Base-by-base conservation (phyloP, 106 monocot species). In the Allium sativum region DNA sequence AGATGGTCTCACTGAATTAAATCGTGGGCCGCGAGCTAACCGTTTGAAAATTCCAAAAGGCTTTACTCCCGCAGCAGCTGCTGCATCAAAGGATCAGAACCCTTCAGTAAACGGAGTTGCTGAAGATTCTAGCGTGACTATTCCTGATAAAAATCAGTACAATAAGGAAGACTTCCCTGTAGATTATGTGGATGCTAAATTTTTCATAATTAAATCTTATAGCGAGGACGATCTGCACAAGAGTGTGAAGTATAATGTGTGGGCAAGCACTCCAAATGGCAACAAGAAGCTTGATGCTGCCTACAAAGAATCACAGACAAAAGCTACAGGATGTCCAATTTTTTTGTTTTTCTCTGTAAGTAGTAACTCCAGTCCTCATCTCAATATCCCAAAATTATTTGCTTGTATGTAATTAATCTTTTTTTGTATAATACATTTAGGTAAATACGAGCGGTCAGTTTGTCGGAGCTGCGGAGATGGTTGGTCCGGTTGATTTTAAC, bases 401-500 rank as follows among this genome's bases (percentile, higher is more conserved):
- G 6, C 19, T 12, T 58, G 4, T 52, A 18, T 42, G 50, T 7
- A 10, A 13, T 31, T 51, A 19, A 50, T 13, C 18, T 1, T 45
- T 18, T 59, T 14, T 43, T 31, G 31, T 31, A 31, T 31, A 5
- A 46, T 42, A 13, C 50, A 46, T 2, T 15, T 68, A 93, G 92
- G 92, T 87, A 10, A 93, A 93, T 65, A 82, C 87, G 7, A 93
- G 92, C 71, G 87, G 92, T 0, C 92, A 93, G 65, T 93, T 93
- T 77, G 87, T 93, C 53, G 92, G 92, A 52, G 70, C 84, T 59
- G 92, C 87, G 0, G 87, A 87, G 79, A 93, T 93, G 87, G 61
- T 77, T 10, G 92, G 92, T 1, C 75, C 72, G 3, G 87, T 93
- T 71, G 92, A 93, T 82, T 93, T 93, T 60, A 73, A 87, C 71